Base-by-base conservation (phyloP, 2,329 filamentous ascomycete species). In the Diplodia scrobiculata region DNA sequence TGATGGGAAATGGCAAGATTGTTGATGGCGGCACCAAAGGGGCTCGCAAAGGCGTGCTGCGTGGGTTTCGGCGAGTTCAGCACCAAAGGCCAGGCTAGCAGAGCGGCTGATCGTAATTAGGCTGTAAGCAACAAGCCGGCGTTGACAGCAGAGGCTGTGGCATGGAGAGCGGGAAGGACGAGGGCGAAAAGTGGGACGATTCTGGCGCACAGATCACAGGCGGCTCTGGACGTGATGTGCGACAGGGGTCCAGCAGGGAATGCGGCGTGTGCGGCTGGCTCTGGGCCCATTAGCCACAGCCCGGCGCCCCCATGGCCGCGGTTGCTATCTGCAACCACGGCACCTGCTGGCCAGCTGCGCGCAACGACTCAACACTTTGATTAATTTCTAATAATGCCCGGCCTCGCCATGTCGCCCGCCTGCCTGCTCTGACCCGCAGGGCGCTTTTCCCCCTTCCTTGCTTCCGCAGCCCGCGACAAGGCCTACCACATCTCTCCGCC, bases 181-280 rank as follows among this genome's bases (percentile, higher is more conserved):
- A 45, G 54, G 45, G 38, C 34, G 21, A 54, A 11, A 25, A 58
- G 54, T 45, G 54, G 36, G 21, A 54, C 52, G 52, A 73, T 11
- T n/a, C 32, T 36, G 36, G 54, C 41, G 53, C 54, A 58, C 54
- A 58, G 54, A 2, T 13, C 54, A 17, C 36, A 29, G 34, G 36
- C 34, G 36, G 34, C 11, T 32, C 41, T 32, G 38, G 41, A 19
- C 55, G 17, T 60, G 55, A 60, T 60, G 38, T 60, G 55, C 55
- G 25, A 10, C 55, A 60, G 55, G 54, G 54, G 41, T 25, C 3
- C 34, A 45, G 36, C 54, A 58, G 36, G 55, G 55, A 60, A 60
- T 9, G 29, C 29, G 7, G 29, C 5, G 29, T 6, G 7, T 27
- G 54, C 14, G 34, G 34, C 54, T 45, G 54, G 54, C 54, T 38